Conservation (phyloP, 768 basidiomycete species). For the Macrolepiota dolichaula region DNA sequence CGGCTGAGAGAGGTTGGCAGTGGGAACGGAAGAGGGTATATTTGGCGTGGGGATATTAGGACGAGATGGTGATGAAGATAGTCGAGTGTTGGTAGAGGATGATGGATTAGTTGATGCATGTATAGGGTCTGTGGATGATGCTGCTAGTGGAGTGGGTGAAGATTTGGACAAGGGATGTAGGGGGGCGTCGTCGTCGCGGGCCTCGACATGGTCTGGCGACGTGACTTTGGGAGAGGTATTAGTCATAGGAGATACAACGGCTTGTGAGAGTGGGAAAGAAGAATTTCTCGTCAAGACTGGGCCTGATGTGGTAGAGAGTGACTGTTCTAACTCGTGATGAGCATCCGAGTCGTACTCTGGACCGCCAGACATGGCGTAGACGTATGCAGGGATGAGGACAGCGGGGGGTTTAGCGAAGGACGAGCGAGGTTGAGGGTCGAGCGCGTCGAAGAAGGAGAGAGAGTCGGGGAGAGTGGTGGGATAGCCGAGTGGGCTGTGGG, state of each 20-base stretch:
- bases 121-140: background rate
- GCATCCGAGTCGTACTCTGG: background rate
- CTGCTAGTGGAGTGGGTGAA: background rate
- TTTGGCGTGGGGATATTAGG: background rate
- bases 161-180: background rate
- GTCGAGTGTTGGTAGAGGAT: background rate
- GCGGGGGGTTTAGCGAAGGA: no score
- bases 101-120: background rate
- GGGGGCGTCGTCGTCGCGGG: background rate
- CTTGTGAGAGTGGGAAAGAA: background rate
- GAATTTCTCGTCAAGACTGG: background rate
- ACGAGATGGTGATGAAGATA: background rate
- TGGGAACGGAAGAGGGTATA: constrained; percentile 7
- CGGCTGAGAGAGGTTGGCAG: background rate
- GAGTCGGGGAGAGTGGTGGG: background rate
- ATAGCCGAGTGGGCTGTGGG: background rate
- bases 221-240: background rate
- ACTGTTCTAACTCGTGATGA: background rate
- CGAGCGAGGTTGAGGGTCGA: background rate
- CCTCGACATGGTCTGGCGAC: background rate
- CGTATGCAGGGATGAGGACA: background rate
- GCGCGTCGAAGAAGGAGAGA: background rate
- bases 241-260: constrained; percentile 3
- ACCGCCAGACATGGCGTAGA: background rate
- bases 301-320: background rate